phyloP scores from a whole-genome alignment of 331 rosid species.

The Phaseolus coccineus region DNA sequence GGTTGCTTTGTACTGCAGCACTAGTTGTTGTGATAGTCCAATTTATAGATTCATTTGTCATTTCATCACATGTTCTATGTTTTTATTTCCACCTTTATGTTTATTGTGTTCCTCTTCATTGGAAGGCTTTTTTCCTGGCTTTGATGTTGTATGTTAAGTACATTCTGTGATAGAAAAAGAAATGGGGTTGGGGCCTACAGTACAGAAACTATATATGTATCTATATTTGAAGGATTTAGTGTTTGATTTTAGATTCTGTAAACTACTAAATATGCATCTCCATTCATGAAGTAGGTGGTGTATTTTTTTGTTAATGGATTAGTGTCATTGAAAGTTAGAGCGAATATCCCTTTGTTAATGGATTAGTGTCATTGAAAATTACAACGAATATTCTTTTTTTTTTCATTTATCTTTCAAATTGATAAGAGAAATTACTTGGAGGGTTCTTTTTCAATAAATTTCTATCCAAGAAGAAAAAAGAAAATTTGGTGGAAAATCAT shows the following conservation, averaged over 20 bases:
- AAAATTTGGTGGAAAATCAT: too few relatives aligned
- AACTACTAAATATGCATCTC: constrained; percentile 15
- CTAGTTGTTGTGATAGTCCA: not conserved
- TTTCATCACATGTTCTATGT: not conserved
- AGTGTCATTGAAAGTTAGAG: not conserved
- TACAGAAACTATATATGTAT: not conserved
- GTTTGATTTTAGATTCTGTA: not conserved
- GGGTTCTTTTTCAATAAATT: too few relatives aligned
- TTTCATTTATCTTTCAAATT: too few relatives aligned
- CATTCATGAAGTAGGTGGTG: not conserved
- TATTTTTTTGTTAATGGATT: not conserved
- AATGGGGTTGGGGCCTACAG: not conserved
- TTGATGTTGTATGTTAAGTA: not conserved
- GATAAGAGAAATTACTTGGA: too few relatives aligned
- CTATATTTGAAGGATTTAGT: not conserved
- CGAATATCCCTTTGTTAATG: not conserved
- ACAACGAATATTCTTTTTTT: too few relatives aligned
- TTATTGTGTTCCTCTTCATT: not conserved
- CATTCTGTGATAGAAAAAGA: not conserved
- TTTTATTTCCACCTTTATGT: not conserved
- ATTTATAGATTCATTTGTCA: not conserved
- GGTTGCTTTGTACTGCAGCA: not conserved
- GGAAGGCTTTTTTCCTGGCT: not conserved
- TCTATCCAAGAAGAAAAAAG: too few relatives aligned
- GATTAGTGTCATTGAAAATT: too few relatives aligned